A percentile compares a stretch with the other conserved stretches of the same genome.
Evolutionary conservation across 202 grass and related monocot genomes (phyloP).

Genomic region (Carex arenaria): DNA sequence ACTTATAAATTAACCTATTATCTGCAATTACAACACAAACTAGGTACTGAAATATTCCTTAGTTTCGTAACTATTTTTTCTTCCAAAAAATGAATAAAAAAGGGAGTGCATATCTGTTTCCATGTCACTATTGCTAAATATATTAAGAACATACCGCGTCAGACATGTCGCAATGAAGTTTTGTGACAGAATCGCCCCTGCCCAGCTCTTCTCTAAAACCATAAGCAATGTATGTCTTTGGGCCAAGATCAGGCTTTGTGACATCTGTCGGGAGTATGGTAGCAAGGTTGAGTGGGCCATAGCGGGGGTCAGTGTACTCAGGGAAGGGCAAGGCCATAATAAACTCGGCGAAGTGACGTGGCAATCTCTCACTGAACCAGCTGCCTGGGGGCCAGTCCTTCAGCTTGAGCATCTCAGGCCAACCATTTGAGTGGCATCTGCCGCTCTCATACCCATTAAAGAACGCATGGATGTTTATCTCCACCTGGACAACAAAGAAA

Average conservation of each 20-base stretch:
- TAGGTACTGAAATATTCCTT: neutral
- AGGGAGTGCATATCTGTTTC: neutral
- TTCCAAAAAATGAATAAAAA: neutral
- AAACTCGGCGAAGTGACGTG: constrained; percentile 80
- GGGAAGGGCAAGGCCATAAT: constrained; percentile 76
- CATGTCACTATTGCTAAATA: neutral
- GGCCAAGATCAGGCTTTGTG: constrained; percentile 71
- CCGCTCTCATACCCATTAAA: constrained; percentile 59
- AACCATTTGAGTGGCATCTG: constrained; percentile 34
- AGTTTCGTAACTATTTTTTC: neutral
- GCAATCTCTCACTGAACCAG: constrained; percentile 67
- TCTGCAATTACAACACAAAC: neutral
- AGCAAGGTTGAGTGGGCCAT: constrained; percentile 74
- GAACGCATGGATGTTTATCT: constrained; percentile 70
- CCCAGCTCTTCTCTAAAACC: constrained; percentile 59
- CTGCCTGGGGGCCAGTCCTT: constrained; percentile 87
- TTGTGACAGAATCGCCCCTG: constrained; percentile 90
- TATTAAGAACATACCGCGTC: constrained; percentile 56
- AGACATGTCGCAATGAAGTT: constrained; percentile 91
- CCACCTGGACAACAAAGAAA: constrained; percentile 36
- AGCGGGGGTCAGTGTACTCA: constrained; percentile 71
- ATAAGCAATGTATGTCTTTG: constrained; percentile 91
- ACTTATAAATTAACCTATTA: neutral
- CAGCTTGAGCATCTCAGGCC: constrained; percentile 92
- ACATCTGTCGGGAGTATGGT: constrained; percentile 51